These are phyloP conservation scores for barrel medic (Medicago truncatula) DNA, from an alignment of 306 rosid species.

Conservation along the genomic window MtrunA17r5.0-ANR NC_053046.1:11765001-11765500, in stretches of 20 bases:
- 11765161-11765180: not conserved
- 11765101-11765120: too few relatives aligned
- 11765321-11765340: not conserved
- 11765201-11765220: too few relatives aligned
- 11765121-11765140: too few relatives aligned
- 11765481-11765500: not conserved
- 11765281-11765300: too few relatives aligned
- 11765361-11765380: constrained; percentile 4
- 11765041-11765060: not conserved
- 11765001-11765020: not conserved
- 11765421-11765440: not conserved
- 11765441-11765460: not conserved
- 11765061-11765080: not conserved
- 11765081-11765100: too few relatives aligned
- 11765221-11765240: too few relatives aligned
- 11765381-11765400: not conserved
- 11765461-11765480: not conserved
- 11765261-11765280: too few relatives aligned
- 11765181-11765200: not conserved
- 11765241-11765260: too few relatives aligned
- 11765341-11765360: not conserved
- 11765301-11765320: too few relatives aligned
- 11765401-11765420: not conserved
- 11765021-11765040: not conserved
- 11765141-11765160: not conserved